Evolutionary conservation across 306 rosid genomes (phyloP), one percentile per base, ranked within the genome.

Genomic region (Nissolia schottii): DNA sequence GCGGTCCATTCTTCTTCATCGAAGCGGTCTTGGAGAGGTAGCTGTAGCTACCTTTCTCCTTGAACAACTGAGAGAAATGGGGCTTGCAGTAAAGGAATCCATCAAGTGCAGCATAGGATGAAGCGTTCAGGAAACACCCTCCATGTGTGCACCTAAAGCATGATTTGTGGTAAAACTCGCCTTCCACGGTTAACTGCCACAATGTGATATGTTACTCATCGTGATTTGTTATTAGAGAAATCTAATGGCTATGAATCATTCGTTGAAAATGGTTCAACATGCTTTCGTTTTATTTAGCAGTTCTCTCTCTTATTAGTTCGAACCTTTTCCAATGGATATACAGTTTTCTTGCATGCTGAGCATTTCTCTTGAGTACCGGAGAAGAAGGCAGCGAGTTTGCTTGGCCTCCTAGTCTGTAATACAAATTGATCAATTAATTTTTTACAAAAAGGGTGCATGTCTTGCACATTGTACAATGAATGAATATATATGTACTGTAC

Each of bases 301-400:
- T n/a, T n/a, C n/a, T n/a, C n/a, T n/a, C n/a, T 7, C 8, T 6
- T 34, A 4, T n/a, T 3, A 15, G 2, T 0, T 9, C 58, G 34
- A 24, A 87, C 96, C 93, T 86, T 90, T 67, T 90, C 96, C 29
- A 90, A 72, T 38, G 94, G 96, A 73, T 90, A 90, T 11, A 86
- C 96, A 1, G 92, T 90, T 83, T 90, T 90, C 81, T 73, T 85
- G 85, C 96, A 90, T 23, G 79, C 59, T n/a, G 88, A 64, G 69
- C 96, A 90, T 83, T 90, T 90, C 3, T 90, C 96, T 74, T 84
- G 88, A n/a, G 96, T 90, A 55, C 96, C 96, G 46, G 94, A 90
- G 80, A 90, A 90, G 84, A 86, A 65, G 29, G 87, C 68, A 7
- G 90, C 83, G 34, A 82, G 55, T 28, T 83, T 90, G 88, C 94